Conservation (phyloP, 768 basidiomycete genomes). For the Sistotremastrum niveocremeum region DNA sequence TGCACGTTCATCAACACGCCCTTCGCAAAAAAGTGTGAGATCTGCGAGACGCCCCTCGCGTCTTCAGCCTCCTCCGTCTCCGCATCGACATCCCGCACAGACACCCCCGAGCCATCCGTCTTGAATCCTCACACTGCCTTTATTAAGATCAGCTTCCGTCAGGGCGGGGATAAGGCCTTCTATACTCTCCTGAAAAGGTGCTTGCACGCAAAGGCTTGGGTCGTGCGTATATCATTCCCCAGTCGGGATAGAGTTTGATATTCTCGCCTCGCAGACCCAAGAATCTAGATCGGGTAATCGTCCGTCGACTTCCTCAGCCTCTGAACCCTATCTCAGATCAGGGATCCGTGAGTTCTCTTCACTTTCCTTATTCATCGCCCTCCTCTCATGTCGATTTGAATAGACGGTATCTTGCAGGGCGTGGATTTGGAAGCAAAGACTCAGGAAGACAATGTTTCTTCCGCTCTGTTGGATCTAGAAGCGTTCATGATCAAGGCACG, state of each 20-base stretch:
- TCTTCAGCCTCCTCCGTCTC: slow-evolving; percentile 8
- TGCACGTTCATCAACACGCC: slow-evolving; percentile 92
- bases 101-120: slow-evolving; percentile 18
- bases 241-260: neutral
- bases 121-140: slow-evolving; percentile 27
- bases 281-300: too few relatives aligned
- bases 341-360: slow-evolving; percentile 34
- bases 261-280: too few relatives aligned
- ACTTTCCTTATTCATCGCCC: neutral
- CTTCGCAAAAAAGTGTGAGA: slow-evolving; percentile 63
- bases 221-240: slow-evolving; percentile 24
- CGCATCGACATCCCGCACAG: slow-evolving; percentile 8
- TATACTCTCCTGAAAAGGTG: slow-evolving; percentile 66
- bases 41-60: slow-evolving; percentile 66
- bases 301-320: too few relatives aligned
- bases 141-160: slow-evolving; percentile 81
- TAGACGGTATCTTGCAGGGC: slow-evolving; percentile 72
- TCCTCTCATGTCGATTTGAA: neutral
- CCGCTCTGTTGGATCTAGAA: slow-evolving; percentile 79
- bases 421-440: slow-evolving; percentile 57
- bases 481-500: slow-evolving; percentile 82
- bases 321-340: slow-evolving; percentile 18
- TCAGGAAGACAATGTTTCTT: slow-evolving; percentile 50
- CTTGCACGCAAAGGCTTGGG: slow-evolving; percentile 64
- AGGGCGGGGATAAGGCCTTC: slow-evolving; percentile 75